phyloP scores from a whole-genome alignment of 75 land plant genomes.

The Adiantum capillusveneris region DNA sequence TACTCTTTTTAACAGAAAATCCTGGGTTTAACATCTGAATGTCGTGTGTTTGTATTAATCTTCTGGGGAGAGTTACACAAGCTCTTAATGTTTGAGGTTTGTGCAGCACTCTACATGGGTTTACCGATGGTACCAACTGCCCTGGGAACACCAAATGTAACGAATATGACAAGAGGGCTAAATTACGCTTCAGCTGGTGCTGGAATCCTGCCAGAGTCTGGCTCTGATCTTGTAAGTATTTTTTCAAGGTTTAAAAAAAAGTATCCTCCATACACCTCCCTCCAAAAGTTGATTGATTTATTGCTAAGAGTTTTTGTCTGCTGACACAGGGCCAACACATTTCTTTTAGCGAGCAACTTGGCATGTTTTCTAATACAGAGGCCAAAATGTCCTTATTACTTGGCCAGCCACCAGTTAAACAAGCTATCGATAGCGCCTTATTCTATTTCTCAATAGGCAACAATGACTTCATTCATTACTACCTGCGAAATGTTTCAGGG shows the following conservation, averaged over 20 bases:
- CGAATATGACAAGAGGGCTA: slow-evolving; percentile 55
- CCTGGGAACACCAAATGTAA: slow-evolving; percentile 28
- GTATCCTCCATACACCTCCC: not conserved
- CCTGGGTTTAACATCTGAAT: no score
- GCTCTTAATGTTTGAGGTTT: not conserved
- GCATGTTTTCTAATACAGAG: slow-evolving; percentile 9
- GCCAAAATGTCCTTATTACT: slow-evolving; percentile 27
- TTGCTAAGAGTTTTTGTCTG: no score
- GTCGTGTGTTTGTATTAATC: no score
- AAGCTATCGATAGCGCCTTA: slow-evolving; percentile 42
- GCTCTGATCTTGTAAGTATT: slow-evolving; percentile 50
- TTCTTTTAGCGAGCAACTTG: slow-evolving; percentile 53
- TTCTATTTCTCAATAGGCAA: slow-evolving; percentile 67
- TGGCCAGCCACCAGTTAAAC: slow-evolving; percentile 33
- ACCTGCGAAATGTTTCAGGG: slow-evolving; percentile 43
- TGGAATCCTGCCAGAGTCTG: slow-evolving; percentile 61
- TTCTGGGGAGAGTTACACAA: no score
- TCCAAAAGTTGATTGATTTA: no score
- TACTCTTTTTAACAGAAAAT: no score
- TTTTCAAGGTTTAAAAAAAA: no score
- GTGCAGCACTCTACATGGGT: slow-evolving; percentile 53
- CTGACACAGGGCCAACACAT: slow-evolving; percentile 59
- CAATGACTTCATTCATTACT: slow-evolving; percentile 80
- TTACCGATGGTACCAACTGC: slow-evolving; percentile 65
- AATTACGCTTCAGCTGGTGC: slow-evolving; percentile 86